Evolutionary conservation across 306 rosid species (phyloP), one percentile per base, ranked within the genome.

Genomic region (Corylus americana): DNA sequence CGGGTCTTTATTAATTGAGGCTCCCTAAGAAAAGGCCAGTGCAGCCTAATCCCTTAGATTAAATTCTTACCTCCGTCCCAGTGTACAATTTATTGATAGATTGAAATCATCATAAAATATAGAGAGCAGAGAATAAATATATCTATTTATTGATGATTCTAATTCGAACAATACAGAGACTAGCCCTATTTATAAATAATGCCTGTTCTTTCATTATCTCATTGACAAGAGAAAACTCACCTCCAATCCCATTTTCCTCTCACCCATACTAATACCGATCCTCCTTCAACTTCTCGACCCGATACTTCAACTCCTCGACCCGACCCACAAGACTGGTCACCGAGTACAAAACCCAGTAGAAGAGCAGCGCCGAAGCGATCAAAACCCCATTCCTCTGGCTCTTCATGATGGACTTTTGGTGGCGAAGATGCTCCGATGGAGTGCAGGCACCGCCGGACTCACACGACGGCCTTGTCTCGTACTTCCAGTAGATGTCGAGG

Each of bases 321-420:
- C 42, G 49, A 18, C 25, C 78, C 17, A 74, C 70, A 0, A 74
- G 70, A 12, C 11, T n/a, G 8, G 78, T 74, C 39, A 74, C 78
- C 8, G 78, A 74, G 31, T 74, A 44, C 39, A 57, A 63, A 44
- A 74, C 35, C 78, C 78, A 57, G 47, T 74, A 58, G 13, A 57
- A 58, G 7, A 74, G 2, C 7, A 74, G 16, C 29, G 78, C 70
- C 20, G 78, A 63, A 16, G 55, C 78, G 14, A 74, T 74, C 78
- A 74, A 74, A 22, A 13, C 25, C n/a, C 55, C 78, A 74, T 74
- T 74, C 55, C 70, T 22, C 70, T 74, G 78, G 70, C 78, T 74
- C 70, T 74, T 74, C 39, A 58, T 22, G 78, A 58, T 1, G 31
- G 78, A 74, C n/a, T 58, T 57, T 4, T 74, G 78, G 69, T 55